A percentile compares a stretch with the other conserved stretches of the same genome.
Conservation (phyloP, 2,329 filamentous ascomycete species). For the Trichoderma koningiopsis region DNA sequence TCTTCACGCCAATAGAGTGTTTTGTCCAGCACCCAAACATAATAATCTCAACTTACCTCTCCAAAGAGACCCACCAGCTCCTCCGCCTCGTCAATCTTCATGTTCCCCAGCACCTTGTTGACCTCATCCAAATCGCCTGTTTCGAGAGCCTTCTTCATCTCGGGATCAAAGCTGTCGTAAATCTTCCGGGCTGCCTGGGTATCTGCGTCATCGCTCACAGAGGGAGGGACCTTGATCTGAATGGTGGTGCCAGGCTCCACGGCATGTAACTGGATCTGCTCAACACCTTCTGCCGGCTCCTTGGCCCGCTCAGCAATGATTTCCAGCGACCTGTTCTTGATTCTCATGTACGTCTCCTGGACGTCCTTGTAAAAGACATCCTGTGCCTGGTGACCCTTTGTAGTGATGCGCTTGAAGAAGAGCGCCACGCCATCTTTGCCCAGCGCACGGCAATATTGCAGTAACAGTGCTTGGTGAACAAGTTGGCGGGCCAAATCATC, state of each 20-base stretch:
- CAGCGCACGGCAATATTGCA: conserved; percentile 93
- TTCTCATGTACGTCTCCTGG: conserved; percentile 80
- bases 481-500: conserved; percentile 79
- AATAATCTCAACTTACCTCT: conserved; percentile 52
- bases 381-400: conserved; percentile 83
- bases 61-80: conserved; percentile 79
- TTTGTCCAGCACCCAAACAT: neutral
- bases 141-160: conserved; percentile 79
- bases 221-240: conserved; percentile 78
- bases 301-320: conserved; percentile 60
- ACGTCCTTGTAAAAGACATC: conserved; percentile 94
- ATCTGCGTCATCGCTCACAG: conserved; percentile 66
- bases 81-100: conserved; percentile 87
- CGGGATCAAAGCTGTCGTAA: conserved; percentile 81
- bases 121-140: conserved; percentile 76
- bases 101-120: conserved; percentile 69
- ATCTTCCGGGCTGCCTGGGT: conserved; percentile 68
- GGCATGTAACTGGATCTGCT: conserved; percentile 96
- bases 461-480: conserved; percentile 87
- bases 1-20: neutral
- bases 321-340: conserved; percentile 74
- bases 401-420: conserved; percentile 97
- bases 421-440: conserved; percentile 84
- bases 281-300: conserved; percentile 66
- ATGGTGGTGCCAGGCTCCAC: conserved; percentile 93